phyloP scores from a whole-genome alignment of 345 rosid species.

The Eutrema heterophyllum region DNA sequence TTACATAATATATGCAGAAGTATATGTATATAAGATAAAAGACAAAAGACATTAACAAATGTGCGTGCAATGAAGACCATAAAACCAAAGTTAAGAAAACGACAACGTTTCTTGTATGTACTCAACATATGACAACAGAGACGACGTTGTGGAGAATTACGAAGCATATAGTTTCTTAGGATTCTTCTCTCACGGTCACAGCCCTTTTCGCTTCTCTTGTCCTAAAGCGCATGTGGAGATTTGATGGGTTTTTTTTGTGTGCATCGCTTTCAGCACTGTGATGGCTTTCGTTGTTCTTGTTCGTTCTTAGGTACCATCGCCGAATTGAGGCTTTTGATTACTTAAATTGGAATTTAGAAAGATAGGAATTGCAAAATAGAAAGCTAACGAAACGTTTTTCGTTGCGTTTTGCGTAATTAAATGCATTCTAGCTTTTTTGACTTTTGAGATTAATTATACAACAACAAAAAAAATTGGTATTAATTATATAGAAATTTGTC shows the following conservation, averaged over 20 bases:
- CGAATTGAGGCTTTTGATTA: background rate
- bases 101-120: slow-evolving; percentile 17
- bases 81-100: slow-evolving; percentile 7
- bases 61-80: background rate
- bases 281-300: slow-evolving; percentile 22
- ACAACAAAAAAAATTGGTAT: too few relatives aligned
- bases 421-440: background rate
- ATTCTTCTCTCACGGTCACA: slow-evolving; percentile 22
- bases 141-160: slow-evolving; percentile 4
- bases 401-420: slow-evolving; percentile 18
- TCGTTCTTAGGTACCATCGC: slow-evolving; percentile 29
- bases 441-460: background rate
- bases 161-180: slow-evolving; percentile 22
- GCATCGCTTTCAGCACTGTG: slow-evolving; percentile 23
- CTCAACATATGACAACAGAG: slow-evolving; percentile 9
- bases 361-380: background rate
- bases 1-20: background rate
- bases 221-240: slow-evolving; percentile 18
- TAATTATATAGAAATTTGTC: background rate
- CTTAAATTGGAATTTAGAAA: background rate
- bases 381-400: background rate
- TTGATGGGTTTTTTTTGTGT: slow-evolving; percentile 14
- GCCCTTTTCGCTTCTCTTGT: slow-evolving; percentile 4
- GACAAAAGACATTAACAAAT: background rate
- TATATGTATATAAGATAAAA: background rate